Conservation (phyloP, 257 asterid genomes). For the Lavandula angustifolia region DNA sequence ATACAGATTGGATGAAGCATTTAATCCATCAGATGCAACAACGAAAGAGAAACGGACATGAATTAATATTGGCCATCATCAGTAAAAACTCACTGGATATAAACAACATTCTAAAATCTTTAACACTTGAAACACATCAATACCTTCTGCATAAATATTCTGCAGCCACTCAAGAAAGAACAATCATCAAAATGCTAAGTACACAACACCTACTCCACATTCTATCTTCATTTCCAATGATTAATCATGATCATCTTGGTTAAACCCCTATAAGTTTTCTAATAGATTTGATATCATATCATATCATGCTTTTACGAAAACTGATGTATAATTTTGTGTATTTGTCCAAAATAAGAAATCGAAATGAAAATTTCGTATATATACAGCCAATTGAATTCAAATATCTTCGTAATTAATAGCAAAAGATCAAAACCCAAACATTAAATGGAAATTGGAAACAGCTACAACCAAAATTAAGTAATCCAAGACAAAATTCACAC, state of each 20-base stretch:
- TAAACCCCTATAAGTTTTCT: neutral
- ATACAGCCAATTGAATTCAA: neutral
- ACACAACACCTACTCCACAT: neutral
- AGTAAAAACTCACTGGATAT: slow-evolving; percentile 9
- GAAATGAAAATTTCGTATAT: neutral
- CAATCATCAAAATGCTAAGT: neutral
- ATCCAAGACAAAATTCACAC: slow-evolving; percentile 3
- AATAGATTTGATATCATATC: neutral
- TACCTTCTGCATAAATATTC: neutral
- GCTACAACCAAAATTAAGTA: neutral
- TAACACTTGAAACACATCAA: neutral
- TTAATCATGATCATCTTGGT: neutral
- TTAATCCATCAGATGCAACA: neutral
- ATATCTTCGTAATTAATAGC: neutral
- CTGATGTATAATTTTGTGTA: neutral
- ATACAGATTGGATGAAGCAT: neutral
- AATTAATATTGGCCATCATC: neutral
- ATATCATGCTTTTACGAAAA: neutral
- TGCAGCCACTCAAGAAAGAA: slow-evolving; percentile 1
- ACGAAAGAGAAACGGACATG: neutral
- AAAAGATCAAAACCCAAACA: neutral
- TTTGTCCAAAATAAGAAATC: neutral
- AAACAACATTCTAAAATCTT: neutral
- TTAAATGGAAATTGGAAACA: neutral
- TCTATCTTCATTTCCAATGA: neutral